phyloP scores from a whole-genome alignment of 768 basidiomycete genomes.

The Tulasnella sp. region DNA sequence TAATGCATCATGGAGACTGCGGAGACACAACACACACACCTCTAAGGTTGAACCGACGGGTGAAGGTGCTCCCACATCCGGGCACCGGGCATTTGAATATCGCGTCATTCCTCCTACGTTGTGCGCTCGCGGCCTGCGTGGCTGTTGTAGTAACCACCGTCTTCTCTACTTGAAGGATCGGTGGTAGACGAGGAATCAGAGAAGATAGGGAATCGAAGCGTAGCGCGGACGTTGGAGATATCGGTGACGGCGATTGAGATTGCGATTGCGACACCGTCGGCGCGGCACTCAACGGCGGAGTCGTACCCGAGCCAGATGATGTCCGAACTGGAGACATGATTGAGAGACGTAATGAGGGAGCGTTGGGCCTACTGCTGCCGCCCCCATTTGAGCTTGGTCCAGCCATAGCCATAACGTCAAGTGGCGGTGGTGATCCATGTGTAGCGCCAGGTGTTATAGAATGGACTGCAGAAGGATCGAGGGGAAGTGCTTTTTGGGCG shows the following conservation, averaged over 20 bases:
- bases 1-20: slow-evolving; percentile 8
- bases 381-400: too few species aligned
- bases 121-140: slow-evolving; percentile 84
- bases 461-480: too few species aligned
- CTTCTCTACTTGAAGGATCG: slow-evolving; percentile 83
- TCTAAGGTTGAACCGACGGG: slow-evolving; percentile 78
- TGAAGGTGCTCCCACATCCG: slow-evolving; percentile 95
- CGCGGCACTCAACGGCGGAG: too few species aligned
- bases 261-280: too few species aligned
- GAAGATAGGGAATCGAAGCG: slow-evolving; percentile 21
- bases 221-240: slow-evolving; percentile 21
- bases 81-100: slow-evolving; percentile 90
- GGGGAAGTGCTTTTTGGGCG: not conserved
- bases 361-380: too few species aligned
- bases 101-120: slow-evolving; percentile 79
- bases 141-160: slow-evolving; percentile 92
- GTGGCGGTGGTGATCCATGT: too few species aligned
- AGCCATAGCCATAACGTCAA: too few species aligned
- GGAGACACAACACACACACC: slow-evolving; percentile 34
- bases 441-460: too few species aligned
- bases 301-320: too few species aligned
- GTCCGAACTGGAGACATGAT: too few species aligned
- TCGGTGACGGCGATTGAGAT: slow-evolving; percentile 7
- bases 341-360: too few species aligned
- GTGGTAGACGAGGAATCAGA: slow-evolving; percentile 49